Percentiles rank a stretch among this genome's conserved stretches.
Conservation (phyloP, 192 early-diverging fungal genomes). For the Haplosporangium gracile region DNA sequence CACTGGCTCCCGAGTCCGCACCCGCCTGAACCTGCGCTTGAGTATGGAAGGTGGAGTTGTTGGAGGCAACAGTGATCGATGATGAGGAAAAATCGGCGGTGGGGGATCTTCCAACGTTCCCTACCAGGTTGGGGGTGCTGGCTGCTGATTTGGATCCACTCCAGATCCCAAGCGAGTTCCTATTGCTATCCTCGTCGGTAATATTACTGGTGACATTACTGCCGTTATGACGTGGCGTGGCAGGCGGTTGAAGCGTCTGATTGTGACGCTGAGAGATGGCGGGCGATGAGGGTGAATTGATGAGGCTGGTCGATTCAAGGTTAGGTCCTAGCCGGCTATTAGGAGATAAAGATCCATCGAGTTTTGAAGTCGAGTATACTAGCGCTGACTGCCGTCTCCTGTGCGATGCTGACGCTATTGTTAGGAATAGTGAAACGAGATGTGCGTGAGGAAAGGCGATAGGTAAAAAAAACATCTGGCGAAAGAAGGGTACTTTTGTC, state of each 20-base stretch:
- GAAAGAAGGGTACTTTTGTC: background rate
- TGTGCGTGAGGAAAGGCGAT: background rate
- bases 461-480: background rate
- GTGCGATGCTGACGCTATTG: conserved; percentile 24
- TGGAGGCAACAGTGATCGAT: background rate
- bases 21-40: conserved; percentile 22
- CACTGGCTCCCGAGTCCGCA: conserved; percentile 25
- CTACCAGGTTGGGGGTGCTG: conserved; percentile 42
- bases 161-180: conserved; percentile 38
- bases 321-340: background rate
- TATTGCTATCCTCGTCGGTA: background rate
- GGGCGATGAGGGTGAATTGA: background rate
- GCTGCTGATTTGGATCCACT: conserved; percentile 40
- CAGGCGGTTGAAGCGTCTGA: conserved; percentile 28
- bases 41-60: background rate
- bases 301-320: background rate
- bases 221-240: background rate
- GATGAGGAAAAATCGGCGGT: conserved; percentile 11
- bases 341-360: conserved; percentile 2
- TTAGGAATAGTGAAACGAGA: background rate
- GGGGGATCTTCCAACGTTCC: background rate
- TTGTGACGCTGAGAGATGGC: conserved; percentile 3
- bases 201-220: background rate
- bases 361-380: conserved; percentile 26
- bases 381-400: conserved; percentile 44